These are phyloP conservation scores for Coemansia sp. DNA, from an alignment of 192 early-diverging fungal genomes.

Conservation along the genomic window DNA sequence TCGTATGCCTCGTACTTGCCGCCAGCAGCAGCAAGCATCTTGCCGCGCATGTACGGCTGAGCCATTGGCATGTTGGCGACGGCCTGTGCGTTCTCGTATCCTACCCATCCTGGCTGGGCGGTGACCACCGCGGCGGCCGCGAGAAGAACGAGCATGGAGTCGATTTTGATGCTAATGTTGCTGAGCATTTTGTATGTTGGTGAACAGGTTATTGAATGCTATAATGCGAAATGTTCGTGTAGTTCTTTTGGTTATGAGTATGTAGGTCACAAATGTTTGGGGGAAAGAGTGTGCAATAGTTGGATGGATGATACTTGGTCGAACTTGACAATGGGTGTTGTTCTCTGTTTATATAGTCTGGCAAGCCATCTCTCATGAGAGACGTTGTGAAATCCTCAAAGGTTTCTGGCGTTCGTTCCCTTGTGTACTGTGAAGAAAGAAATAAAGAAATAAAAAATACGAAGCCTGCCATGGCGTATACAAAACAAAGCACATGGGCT, in stretches of 20 bases:
- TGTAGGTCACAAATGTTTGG: not conserved
- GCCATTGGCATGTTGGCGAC: conserved; percentile 4
- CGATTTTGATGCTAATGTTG: conserved; percentile 32
- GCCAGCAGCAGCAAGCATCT: conserved; percentile 15
- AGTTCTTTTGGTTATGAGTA: not conserved
- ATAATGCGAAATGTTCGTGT: not conserved
- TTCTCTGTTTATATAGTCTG: too few relatives aligned
- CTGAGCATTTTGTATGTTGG: conserved; percentile 18
- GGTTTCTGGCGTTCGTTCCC: not conserved
- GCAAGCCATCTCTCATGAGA: too few relatives aligned
- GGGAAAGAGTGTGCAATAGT: not conserved
- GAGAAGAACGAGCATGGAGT: conserved; percentile 25
- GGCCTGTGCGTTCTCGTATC: conserved; percentile 9
- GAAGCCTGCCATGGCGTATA: too few relatives aligned
- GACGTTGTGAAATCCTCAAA: too few relatives aligned
- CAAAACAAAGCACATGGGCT: not conserved
- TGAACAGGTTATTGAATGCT: not conserved
- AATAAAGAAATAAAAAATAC: not conserved
- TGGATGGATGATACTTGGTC: not conserved
- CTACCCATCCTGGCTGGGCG: conserved; percentile 25
- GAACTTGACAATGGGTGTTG: not conserved
- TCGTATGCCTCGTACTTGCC: conserved; percentile 12
- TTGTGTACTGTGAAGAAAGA: not conserved
- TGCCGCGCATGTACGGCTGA: conserved; percentile 26
- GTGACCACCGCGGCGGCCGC: conserved; percentile 19